Base-by-base conservation (phyloP, 2,329 filamentous ascomycete genomes). In the Fusarium nisikadoi region DNA sequence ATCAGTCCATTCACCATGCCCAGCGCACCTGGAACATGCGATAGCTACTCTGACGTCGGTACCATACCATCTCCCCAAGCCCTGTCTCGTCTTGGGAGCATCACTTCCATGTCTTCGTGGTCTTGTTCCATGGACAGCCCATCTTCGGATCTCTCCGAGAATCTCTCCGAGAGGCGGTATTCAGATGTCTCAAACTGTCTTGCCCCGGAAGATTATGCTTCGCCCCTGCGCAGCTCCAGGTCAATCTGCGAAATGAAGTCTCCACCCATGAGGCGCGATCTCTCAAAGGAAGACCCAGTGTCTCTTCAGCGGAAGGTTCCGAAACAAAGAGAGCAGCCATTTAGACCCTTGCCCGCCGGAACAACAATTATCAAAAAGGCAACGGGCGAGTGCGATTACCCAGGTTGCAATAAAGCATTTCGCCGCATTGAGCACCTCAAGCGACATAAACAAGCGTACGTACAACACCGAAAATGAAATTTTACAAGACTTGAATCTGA, bases 351-450 rank as follows among this genome's bases (percentile, higher is more conserved):
- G 14, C 62, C 74, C 10, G 64, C 66, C 3, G 69, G 70, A 9
- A 75, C 81, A 9, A 79, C 79, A 27, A 78, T 81, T 11, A 80
- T 81, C n/a, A 77, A 77, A 77, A 79, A 79, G 31, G 79, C 79
- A 68, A 83, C 79, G 77, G 84, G 77, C 79, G 81, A 82, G 62
- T 88, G 86, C 66, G 79, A 83, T 20, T 82, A 84, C 33, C 81
- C 81, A 9, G 81, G 81, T 29, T 89, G 87, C 75, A 76, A 82
- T 68, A 85, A 84, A 69, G 82, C 82, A 0, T 88, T 86, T 65
- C 84, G 85, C 64, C 82, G 87, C 53, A 84, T 84, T 31, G 87
- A 89, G 76, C 87, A 89, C 67, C 79, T 89, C 23, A 89, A 88
- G 79, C 82, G 87, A 27, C 87, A 89, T 72, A 81, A 84, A 52